Base-by-base conservation (phyloP, 768 basidiomycete genomes). In the Mycena haematopus region DNA sequence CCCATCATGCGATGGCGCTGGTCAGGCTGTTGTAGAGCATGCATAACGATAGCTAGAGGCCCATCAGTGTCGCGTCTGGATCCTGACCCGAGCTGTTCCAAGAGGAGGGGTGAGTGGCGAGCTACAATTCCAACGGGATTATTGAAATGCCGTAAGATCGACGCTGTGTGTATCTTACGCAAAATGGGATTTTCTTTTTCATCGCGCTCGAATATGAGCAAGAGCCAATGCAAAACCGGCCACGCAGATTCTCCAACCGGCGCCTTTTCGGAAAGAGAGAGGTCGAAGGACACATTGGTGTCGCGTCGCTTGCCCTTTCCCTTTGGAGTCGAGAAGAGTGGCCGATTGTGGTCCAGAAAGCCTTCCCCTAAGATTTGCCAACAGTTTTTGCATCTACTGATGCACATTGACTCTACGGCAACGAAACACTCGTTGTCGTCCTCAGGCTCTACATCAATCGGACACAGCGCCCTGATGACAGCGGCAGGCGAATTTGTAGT, bases 141-240 rank as follows among this genome's bases (percentile, higher is more conserved):
- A 45, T n/a, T n/a, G n/a, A 15, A 57, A 27, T 49, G 55, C 33
- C 4, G 27, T 40, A 53, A 52, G 50, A 50, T 35, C 33, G 49
- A 51, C 46, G 36, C 13, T 68, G 46, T 55, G 17, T 25, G 15
- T n/a, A 36, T 40, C 52, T 44, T 65, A 65, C 59, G 67, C 68
- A 69, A 49, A 33, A 15, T 33, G 3, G 24, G 9, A 59, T 38
- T 44, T 45, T 45, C 56, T 11, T 67, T 63, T 67, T 91, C 86
- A 62, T 92, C 90, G 65, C 81, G 83, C 69, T 93, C 90, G 65
- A 91, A 91, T 21, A 92, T 66, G 22, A 75, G 71, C 13, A 93
- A 56, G 0, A 92, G 66, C 88, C 89, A 92, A 22, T 86, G 83
- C n/a, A 93, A 79, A 44, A 88, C 71, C 31, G 84, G 80, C 91